Evolutionary conservation across 306 rosid species (phyloP), one percentile per base, ranked within the genome.

Genomic region (Acacia acuminata): DNA sequence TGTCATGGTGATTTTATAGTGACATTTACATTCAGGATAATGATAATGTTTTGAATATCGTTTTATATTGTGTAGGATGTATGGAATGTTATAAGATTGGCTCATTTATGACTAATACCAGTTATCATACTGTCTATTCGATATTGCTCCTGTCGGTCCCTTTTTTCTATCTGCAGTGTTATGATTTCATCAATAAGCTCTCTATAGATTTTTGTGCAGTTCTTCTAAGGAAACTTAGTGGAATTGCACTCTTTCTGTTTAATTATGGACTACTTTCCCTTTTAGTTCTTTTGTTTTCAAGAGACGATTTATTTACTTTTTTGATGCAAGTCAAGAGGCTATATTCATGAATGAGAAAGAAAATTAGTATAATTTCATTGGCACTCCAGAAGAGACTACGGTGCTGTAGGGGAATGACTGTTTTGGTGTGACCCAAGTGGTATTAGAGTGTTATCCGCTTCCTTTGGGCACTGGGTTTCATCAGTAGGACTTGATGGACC

Each of bases 11-110:
- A 48, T 15, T 43, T 58, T 65, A 67, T 22, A 17, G 15, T 1
- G 17, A 61, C n/a, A 68, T 42, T 44, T 73, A 78, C 50, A 79
- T 34, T 3, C 34, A 40, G 42, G 79, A 48, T 68, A 75, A 61
- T 68, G 24, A 17, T 51, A 38, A 50, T 61, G 34, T 19, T 24
- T 30, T 77, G 58, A 60, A 56, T 56, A 15, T 75, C 53, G 11
- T 71, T 17, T 55, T 60, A 36, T n/a, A 32, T 78, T 8, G 63
- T 66, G 22, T 32, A 12, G 38, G 64, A 71, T 71, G 56, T 58
- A 20, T 58, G 64, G 14, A 22, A 56, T 58, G 64, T 58, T 58
- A 58, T 7, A 58, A 58, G 64, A 58, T 22, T 58, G 64, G 30
- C 64, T 10, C 30, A 22, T 58, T n/a, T n/a, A n/a, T 58, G 30